Base-by-base conservation (phyloP, 371 early-diverging fungal species). In the Conidiobolus incongruus region DNA sequence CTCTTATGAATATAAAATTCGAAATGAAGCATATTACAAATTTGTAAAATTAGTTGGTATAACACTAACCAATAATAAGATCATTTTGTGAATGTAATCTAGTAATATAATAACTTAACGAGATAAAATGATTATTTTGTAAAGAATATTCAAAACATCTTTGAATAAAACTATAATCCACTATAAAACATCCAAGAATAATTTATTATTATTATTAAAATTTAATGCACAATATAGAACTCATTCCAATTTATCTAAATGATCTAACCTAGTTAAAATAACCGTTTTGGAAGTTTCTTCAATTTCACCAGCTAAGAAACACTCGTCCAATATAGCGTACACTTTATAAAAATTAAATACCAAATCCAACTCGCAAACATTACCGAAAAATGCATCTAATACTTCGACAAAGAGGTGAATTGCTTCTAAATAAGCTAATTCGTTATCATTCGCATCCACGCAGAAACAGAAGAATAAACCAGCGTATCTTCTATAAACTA, bases 381-480 rank as follows among this genome's bases (percentile, higher is more conserved):
- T 97, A 29, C 85, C 87, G 63, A 95, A 95, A 68, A 88, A 97
- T 8, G 84, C 71, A 60, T 97, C 95, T 37, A 97, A 60, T 0
- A 92, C 87, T 59, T 96, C 97, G 19, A 96, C 97, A 71, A 95
- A 95, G 53, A 92, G 78, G 51, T 96, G 97, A 32, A 96, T 94
- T 0, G 85, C 87, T 58, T 96, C 97, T 30, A 96, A 58, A 48
- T 82, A 82, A 2, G 81, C 77, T 19, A 96, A 62, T 54, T 92
- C 91, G 50, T 96, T 96, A 61, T 95, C 95, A 56, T 87, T 91
- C 15, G 87, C 74, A 60, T 92, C 93, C 1, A 96, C 88, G 53
- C 95, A 90, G 49, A 94, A 79, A 58, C 94, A 91, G 55, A 96
- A 96, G 66, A 90, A 96, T 16, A 96, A 67, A 12, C 86, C 86